Evolutionary conservation across 306 rosid species (phyloP), one percentile per base, ranked within the genome.

Genomic region (Vicia faba): DNA sequence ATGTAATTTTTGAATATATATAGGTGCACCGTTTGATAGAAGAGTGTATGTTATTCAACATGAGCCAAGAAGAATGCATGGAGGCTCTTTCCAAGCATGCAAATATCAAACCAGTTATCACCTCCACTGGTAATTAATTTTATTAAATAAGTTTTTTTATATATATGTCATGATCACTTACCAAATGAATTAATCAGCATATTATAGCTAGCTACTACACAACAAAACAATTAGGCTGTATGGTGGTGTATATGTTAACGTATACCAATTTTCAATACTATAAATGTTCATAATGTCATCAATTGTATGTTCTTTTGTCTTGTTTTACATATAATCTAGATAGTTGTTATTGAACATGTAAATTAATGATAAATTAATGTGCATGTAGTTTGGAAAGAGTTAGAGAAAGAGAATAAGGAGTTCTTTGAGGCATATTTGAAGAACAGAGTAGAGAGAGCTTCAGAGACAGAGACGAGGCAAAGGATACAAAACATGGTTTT

Each of bases 1-100:
- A 49, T 41, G 2, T 63, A n/a, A 29, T 20, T 5, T 10, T 64
- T 28, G 29, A 3, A 18, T 25, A 4, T 4, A 14, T 26, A 63
- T 44, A 91, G 97, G 97, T 93, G 79, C 99, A 93, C 69, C 99
- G 83, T 58, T 15, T 93, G 68, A 93, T 93, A 5, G 99, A 93
- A 71, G 96, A 88, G 89, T 90, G 99, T 63, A 79, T 93, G 5
- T 51, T 93, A 55, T 93, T 93, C 85, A 86, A 90, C 74, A 90
- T 90, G 99, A 83, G 69, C 85, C 88, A 76, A 75, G 99, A 90
- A 81, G 92, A 93, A 60, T 90, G 99, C 91, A 84, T 85, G 96
- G 99, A 93, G 74, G 95, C 97, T 73, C 95, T 93, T 15, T 88
- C 90, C 44, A 90, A 83, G 67, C 97, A 86, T 76, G 99, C 97